Evolutionary conservation across 257 asterid genomes (phyloP).

Genomic region (Solanum corneliomulleri): DNA sequence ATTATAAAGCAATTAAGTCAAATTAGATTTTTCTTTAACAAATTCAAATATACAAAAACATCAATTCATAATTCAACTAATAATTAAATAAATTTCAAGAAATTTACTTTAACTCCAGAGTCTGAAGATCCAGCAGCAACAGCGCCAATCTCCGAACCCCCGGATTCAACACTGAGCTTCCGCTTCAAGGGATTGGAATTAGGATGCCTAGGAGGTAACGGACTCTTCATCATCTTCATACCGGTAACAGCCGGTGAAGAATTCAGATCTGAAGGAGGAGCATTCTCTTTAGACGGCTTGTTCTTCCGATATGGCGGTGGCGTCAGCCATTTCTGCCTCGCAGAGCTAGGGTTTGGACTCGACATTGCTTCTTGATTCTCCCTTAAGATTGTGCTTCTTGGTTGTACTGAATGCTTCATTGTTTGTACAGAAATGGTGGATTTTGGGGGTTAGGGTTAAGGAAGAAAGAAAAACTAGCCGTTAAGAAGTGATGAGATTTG

Average conservation of each 20-base stretch:
- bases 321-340: conserved; percentile 19
- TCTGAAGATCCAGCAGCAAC: conserved; percentile 27
- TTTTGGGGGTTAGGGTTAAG: not conserved
- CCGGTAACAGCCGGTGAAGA: conserved; percentile 15
- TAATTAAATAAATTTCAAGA: not conserved
- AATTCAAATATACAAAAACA: not conserved
- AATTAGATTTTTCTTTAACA: not conserved
- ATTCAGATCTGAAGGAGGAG: conserved; percentile 36
- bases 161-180: conserved; percentile 62
- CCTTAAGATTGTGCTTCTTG: conserved; percentile 39
- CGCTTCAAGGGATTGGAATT: conserved; percentile 36
- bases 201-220: conserved; percentile 90
- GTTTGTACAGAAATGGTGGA: not conserved
- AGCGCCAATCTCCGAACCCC: conserved; percentile 24
- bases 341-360: conserved; percentile 48
- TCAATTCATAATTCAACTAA: not conserved
- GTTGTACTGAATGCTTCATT: conserved; percentile 51
- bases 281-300: conserved; percentile 68
- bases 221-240: conserved; percentile 45
- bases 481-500: not conserved
- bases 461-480: not conserved
- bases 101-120: conserved; percentile 68
- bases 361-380: conserved; percentile 34
- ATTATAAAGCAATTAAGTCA: not conserved
- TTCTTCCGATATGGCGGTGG: conserved; percentile 39